phyloP scores from a whole-genome alignment of 1,139 yeast species.

The Scheffersomyces stambukii region DNA sequence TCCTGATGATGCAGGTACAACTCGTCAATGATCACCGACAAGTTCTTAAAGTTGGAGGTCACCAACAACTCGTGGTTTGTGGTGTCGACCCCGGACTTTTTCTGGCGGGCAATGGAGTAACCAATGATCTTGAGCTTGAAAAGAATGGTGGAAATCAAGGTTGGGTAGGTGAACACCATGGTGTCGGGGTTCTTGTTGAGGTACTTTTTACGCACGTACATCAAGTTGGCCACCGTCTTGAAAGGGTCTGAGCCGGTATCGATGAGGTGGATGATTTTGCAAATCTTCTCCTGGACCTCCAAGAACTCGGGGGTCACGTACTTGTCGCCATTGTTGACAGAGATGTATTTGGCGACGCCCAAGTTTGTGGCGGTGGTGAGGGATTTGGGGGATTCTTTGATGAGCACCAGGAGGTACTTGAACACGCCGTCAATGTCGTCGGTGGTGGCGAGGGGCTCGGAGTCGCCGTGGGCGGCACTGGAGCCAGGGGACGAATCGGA shows the following conservation, averaged over 20 bases:
- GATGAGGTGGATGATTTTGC: conserved; percentile 66
- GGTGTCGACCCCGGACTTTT: conserved; percentile 18
- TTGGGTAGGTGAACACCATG: conserved; percentile 67
- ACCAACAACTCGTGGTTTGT: too few relatives aligned
- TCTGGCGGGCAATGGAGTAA: conserved; percentile 17
- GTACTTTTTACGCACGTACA: conserved; percentile 50
- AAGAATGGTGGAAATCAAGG: conserved; percentile 60
- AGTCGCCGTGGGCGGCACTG: conserved; percentile 8
- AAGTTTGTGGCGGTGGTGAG: conserved; percentile 33
- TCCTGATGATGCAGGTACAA: conserved; percentile 51
- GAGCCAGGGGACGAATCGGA: too few relatives aligned
- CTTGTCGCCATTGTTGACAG: conserved; percentile 27
- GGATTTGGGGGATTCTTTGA: conserved; percentile 26
- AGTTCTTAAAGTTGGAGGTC: conserved; percentile 61
- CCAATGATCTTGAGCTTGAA: conserved; percentile 56
- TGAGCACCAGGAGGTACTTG: conserved; percentile 36
- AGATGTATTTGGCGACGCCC: conserved; percentile 33
- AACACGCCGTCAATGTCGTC: conserved; percentile 45
- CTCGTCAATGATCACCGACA: conserved; percentile 70
- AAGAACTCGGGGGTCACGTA: conserved; percentile 36
- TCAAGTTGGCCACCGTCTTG: conserved; percentile 52
- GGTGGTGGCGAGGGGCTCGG: conserved; percentile 16
- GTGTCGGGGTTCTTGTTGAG: conserved; percentile 52
- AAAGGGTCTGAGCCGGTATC: conserved; percentile 44
- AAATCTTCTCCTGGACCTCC: conserved; percentile 62